Percentiles rank a stretch among this genome's conserved stretches.
Conservation (phyloP, 441 rosid genomes). For the Pelargonium australe region DNA sequence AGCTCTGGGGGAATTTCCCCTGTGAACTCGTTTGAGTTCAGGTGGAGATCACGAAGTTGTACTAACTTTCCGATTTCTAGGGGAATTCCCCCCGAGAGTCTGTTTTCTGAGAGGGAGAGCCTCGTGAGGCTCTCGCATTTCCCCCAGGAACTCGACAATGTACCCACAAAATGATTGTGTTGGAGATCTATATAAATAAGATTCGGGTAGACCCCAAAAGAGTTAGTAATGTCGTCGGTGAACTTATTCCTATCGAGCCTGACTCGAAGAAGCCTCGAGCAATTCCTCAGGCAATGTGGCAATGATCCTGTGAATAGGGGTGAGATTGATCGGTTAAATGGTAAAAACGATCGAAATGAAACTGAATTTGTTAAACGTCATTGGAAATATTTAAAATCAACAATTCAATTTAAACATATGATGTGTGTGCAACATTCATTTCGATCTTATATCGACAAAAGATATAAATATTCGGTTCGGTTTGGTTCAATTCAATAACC, state of each 20-base stretch:
- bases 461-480: no score
- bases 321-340: no score
- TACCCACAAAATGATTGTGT: slow-evolving; percentile 42
- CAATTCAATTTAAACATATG: no score
- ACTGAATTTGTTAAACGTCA: no score
- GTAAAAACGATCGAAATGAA: no score
- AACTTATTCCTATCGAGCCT: slow-evolving; percentile 49
- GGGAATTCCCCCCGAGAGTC: slow-evolving; percentile 46
- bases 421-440: no score
- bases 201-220: slow-evolving; percentile 45
- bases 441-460: no score
- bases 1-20: slow-evolving; percentile 45
- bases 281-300: slow-evolving; percentile 54
- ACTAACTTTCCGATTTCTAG: slow-evolving; percentile 40
- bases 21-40: slow-evolving; percentile 39
- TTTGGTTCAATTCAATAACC: no score
- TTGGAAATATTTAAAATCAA: no score
- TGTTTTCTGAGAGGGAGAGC: slow-evolving; percentile 41
- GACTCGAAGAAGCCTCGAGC: slow-evolving; percentile 35
- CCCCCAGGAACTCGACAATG: slow-evolving; percentile 52
- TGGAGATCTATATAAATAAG: slow-evolving; percentile 38
- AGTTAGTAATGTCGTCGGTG: slow-evolving; percentile 40
- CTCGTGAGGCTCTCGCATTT: slow-evolving; percentile 42
- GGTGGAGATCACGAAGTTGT: slow-evolving; percentile 30
- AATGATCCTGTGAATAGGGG: slow-evolving; percentile 18